phyloP scores from a whole-genome alignment of 208 protist genomes.

The Angomonas deanei region DNA sequence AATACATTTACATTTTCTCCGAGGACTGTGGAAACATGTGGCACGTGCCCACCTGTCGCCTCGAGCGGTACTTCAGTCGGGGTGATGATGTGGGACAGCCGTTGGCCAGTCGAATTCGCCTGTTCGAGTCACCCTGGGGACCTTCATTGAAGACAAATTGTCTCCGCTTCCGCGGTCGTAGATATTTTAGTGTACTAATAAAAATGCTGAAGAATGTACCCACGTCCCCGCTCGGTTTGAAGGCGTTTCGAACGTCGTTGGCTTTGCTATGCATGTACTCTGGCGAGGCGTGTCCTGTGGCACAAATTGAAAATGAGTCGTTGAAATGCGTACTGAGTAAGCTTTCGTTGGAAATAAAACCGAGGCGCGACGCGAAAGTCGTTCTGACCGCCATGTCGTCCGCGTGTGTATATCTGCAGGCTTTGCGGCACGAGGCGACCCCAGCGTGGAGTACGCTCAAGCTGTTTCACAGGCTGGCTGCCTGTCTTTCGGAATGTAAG shows the following conservation, averaged over 20 bases:
- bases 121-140: slow-evolving; percentile 21
- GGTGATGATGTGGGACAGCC: not conserved
- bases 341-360: not conserved
- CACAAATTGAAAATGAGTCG: not conserved
- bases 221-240: not conserved
- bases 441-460: not conserved
- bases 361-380: not conserved
- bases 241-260: slow-evolving; percentile 1
- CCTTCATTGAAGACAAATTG: slow-evolving; percentile 11
- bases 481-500: not conserved
- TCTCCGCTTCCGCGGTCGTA: no score
- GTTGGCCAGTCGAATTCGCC: slow-evolving; percentile 9
- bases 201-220: no score
- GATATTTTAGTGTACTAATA: no score
- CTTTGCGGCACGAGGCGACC: not conserved
- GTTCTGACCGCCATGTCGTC: not conserved
- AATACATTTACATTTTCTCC: slow-evolving; percentile 58
- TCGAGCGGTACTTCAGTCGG: slow-evolving; percentile 55
- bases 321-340: not conserved
- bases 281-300: not conserved
- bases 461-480: not conserved
- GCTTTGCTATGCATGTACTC: not conserved
- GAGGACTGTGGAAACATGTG: slow-evolving; percentile 55
- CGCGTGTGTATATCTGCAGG: not conserved
- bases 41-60: slow-evolving; percentile 71